Conservation (phyloP, 2,329 filamentous ascomycete genomes). For the Microdochium bolleyi region DNA sequence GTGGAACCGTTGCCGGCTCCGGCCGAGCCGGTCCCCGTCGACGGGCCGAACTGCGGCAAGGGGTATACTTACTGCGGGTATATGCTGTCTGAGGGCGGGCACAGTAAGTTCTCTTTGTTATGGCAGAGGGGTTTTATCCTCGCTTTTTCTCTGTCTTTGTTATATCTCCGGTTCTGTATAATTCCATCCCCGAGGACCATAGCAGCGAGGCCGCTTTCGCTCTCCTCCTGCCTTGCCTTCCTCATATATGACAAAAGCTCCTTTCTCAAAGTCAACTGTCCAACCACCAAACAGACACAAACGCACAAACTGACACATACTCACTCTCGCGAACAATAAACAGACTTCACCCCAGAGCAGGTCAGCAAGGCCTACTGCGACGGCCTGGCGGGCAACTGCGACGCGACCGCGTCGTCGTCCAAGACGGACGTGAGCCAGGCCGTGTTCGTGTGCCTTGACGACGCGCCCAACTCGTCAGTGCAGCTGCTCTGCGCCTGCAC, state of each 20-base stretch:
- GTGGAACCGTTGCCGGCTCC: slow-evolving; percentile 3
- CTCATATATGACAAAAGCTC: background rate
- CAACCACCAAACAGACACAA: slow-evolving; percentile 1
- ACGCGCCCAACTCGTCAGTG: slow-evolving; percentile 13
- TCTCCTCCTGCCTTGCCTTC: background rate
- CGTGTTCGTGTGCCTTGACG: slow-evolving; percentile 21
- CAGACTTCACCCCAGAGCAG: slow-evolving; percentile 16
- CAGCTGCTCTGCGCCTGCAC: slow-evolving; percentile 19
- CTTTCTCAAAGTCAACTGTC: background rate
- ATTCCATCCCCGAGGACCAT: too few relatives aligned
- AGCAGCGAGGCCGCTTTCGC: too few relatives aligned
- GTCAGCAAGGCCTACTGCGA: slow-evolving; percentile 19
- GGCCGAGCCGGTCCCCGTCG: slow-evolving; percentile 1
- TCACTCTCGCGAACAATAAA: background rate
- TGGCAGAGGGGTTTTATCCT: too few relatives aligned
- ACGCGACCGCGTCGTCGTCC: slow-evolving; percentile 8
- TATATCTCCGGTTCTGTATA: too few relatives aligned
- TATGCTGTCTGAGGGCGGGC: slow-evolving; percentile 15
- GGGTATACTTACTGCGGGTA: slow-evolving; percentile 23
- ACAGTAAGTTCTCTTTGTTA: slow-evolving; percentile 14
- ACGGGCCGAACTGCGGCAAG: slow-evolving; percentile 18
- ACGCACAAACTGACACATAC: background rate
- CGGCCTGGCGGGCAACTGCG: slow-evolving; percentile 15
- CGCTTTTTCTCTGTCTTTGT: too few relatives aligned
- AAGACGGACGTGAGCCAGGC: slow-evolving; percentile 17